phyloP scores from a whole-genome alignment of 441 rosid genomes.

The Mallotus repandus region DNA sequence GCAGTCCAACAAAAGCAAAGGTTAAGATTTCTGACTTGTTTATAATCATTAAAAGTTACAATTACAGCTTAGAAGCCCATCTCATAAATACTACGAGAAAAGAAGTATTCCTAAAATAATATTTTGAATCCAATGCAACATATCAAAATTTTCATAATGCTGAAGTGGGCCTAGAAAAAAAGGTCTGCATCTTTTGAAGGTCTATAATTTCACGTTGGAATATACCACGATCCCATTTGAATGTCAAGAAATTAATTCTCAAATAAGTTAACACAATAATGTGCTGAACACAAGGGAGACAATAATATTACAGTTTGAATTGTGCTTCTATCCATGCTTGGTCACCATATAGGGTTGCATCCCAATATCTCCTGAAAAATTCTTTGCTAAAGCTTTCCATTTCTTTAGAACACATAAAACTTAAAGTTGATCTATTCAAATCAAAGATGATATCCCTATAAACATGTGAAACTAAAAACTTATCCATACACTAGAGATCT shows the following conservation, averaged over 20 bases:
- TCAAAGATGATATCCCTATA: background rate
- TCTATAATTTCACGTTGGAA: background rate
- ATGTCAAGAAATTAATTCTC: background rate
- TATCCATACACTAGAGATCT: background rate
- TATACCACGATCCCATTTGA: background rate
- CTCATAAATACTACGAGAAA: background rate
- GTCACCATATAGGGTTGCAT: background rate
- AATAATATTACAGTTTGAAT: background rate
- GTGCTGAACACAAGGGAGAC: background rate
- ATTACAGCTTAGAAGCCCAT: background rate
- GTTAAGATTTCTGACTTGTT: background rate
- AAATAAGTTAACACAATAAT: background rate
- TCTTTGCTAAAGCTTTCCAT: too few species aligned
- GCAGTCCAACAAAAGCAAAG: background rate
- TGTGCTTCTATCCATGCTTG: background rate
- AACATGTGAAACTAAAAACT: too few species aligned
- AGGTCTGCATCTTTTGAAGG: too few species aligned
- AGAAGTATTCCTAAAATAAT: background rate
- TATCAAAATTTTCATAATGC: too few species aligned
- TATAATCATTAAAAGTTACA: background rate
- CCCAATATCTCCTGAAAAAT: too few species aligned
- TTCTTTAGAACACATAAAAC: too few species aligned
- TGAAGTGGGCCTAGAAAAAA: too few species aligned
- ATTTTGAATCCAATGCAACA: too few species aligned
- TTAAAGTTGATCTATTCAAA: background rate